phyloP scores from a whole-genome alignment of 257 asterid genomes.

The Nicotiana knightiana region DNA sequence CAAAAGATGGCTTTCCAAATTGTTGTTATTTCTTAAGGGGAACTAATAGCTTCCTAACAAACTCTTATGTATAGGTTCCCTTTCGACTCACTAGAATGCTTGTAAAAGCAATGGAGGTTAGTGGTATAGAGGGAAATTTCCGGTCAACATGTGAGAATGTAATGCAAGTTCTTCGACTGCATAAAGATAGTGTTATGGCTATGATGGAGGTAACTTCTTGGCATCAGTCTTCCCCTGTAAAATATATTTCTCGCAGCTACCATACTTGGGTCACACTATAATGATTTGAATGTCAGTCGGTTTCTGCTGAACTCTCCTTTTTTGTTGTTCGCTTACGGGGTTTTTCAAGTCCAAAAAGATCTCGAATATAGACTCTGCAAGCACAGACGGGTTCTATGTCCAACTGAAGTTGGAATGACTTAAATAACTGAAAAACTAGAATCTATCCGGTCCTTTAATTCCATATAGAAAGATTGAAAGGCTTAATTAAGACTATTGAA shows the following conservation, averaged over 20 bases:
- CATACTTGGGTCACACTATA: neutral
- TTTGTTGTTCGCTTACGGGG: neutral
- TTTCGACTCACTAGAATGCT: slow-evolving; percentile 99
- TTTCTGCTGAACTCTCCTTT: neutral
- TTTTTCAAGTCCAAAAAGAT: neutral
- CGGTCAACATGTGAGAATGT: slow-evolving; percentile 96
- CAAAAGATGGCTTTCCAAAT: neutral
- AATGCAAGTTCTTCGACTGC: slow-evolving; percentile 92
- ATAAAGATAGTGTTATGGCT: slow-evolving; percentile 98
- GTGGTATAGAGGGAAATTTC: slow-evolving; percentile 98
- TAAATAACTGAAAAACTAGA: neutral
- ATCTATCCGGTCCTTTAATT: neutral
- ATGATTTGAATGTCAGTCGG: neutral
- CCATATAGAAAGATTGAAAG: neutral
- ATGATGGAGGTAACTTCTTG: slow-evolving; percentile 88
- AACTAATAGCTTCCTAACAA: neutral
- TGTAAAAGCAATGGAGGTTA: slow-evolving; percentile 99
- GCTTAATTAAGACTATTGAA: neutral
- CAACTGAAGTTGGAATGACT: neutral
- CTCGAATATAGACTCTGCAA: neutral
- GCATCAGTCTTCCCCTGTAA: neutral
- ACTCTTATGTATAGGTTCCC: slow-evolving; percentile 67
- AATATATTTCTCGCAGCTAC: neutral
- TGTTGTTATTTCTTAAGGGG: neutral
- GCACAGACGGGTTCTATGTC: neutral